Evolutionary conservation across 139 green algal species (phyloP), one percentile per base, ranked within the genome.

Genomic region (Chloropicon primus): DNA sequence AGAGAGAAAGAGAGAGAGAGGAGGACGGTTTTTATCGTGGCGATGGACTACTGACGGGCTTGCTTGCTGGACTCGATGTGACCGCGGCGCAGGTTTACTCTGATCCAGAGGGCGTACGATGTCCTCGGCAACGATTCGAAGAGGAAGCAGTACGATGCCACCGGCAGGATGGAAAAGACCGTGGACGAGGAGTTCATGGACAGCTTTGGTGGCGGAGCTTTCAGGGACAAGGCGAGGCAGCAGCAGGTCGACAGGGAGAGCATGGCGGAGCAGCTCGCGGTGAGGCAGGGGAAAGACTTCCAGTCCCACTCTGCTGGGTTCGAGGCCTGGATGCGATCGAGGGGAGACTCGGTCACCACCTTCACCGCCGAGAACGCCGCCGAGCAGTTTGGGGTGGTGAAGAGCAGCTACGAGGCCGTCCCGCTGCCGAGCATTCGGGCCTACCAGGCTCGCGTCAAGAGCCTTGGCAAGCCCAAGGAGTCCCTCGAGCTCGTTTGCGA

Each of bases 151-250:
- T 97, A 97, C 83, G 92, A 97, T 74, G 24, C 62, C 0, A 96
- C 91, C 1, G 92, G 92, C 2, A 73, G 77, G 22, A 73, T 92
- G 2, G 73, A 89, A 26, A 88, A 83, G 53, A 88, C 81, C 24
- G 85, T 87, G 0, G 88, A 94, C 27, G 91, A 95, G 78, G 91
- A 92, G 24, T 93, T 97, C 24, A 74, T 93, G 41, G 89, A 95
- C 23, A 76, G 22, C 2, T 96, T 96, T 87, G 90, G 81, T 1
- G 89, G 87, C 75, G 89, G 90, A 81, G 75, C 74, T 53, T 81
- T 72, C 28, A 41, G 71, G 24, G 84, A 92, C 79, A 80, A 78
- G n/a, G 25, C 81, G 17, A 54, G 77, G 17, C 53, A 82, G 10
- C 71, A 79, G 21, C 79, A 82, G 23, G 62, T 72, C 53, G 79